Conservation (phyloP, 306 rosid genomes). For the Vicia villosa region DNA sequence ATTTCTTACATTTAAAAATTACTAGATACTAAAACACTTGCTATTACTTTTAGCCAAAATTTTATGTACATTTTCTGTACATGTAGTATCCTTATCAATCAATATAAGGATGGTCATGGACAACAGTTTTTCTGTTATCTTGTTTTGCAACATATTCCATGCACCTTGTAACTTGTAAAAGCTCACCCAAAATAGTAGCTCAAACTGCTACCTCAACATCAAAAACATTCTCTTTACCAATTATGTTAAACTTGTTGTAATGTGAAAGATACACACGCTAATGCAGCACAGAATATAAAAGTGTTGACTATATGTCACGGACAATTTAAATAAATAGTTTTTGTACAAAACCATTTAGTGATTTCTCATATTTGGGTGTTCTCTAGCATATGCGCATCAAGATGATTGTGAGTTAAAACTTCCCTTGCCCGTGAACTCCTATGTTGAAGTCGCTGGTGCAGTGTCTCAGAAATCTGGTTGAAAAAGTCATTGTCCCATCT, state of each 20-base stretch:
- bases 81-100: no score
- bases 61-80: no score
- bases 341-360: not conserved
- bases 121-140: no score
- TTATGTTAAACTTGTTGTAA: not conserved
- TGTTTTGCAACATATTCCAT: no score
- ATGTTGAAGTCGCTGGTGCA: conserved; percentile 91
- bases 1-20: no score
- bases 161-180: not conserved
- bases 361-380: conserved; percentile 28
- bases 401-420: conserved; percentile 55
- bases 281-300: not conserved
- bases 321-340: not conserved
- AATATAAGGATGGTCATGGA: no score
- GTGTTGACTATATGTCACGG: not conserved
- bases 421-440: conserved; percentile 80
- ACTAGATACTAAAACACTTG: no score
- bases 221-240: not conserved
- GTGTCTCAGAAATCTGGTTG: conserved; percentile 86
- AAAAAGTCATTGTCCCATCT: conserved; percentile 93
- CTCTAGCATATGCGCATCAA: conserved; percentile 45
- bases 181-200: not conserved
- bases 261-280: not conserved
- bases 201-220: not conserved
- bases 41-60: no score